Evolutionary conservation across 305 asterid species (phyloP), one percentile per base, ranked within the genome.

Genomic region (Fraxinus dipetala): DNA sequence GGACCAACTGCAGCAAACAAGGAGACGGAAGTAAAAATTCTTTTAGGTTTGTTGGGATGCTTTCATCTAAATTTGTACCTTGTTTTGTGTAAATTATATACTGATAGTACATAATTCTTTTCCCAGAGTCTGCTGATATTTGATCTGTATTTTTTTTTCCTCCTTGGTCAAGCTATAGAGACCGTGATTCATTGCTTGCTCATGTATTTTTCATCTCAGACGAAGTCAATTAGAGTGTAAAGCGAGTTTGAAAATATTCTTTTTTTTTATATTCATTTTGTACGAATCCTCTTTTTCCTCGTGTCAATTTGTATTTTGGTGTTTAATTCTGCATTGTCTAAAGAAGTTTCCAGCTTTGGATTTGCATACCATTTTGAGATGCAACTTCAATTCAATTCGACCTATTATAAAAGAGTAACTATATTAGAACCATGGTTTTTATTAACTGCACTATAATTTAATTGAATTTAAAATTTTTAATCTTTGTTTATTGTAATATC

Each of bases 21-120:
- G 36, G 48, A 85, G 79, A 79, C 4, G 79, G 83, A 80, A 76
- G 78, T 79, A 75, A 26, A 80, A 13, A 35, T 79, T 86, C 78
- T 81, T 78, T 75, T 36, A 75, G 80, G 85, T 76, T 85, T 38
- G 70, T 85, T 79, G 82, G 78, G 84, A 82, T 82, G 87, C 82
- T 77, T 56, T 76, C 82, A 54, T 80, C 81, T 67, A 14, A 70
- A 88, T 30, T 77, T 81, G 84, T 75, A 79, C 83, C 78, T 80
- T 87, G 85, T 59, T 73, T 79, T 6, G 87, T 90, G 94, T 91
- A 92, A 88, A 91, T 93, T 87, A 82, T 79, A 82, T 83, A 79
- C 85, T 85, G 87, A 75, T 83, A 85, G 92, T 89, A 87, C 86
- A 87, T 89, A 91, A 83, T 74, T 80, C 79, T 63, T 83, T 70